Percentiles rank a stretch among this genome's conserved stretches.
phyloP scores from a whole-genome alignment of 164 flowering plant species.

The Vitis cinerea region DNA sequence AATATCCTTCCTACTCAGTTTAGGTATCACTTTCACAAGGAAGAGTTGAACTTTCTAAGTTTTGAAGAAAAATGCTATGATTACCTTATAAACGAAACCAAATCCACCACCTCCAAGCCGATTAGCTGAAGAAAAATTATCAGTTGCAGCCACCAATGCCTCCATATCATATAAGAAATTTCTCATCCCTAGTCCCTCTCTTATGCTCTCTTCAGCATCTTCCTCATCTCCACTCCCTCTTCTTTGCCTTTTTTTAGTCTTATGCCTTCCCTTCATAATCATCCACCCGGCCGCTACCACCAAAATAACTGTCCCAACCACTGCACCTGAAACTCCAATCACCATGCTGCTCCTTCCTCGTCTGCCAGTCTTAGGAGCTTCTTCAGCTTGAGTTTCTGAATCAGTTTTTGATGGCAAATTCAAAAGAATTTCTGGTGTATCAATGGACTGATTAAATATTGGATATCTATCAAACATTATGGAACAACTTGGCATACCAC shows the following conservation, averaged over 20 bases:
- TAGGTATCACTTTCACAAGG: no score
- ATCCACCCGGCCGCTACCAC: not conserved
- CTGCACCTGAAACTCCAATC: conserved; percentile 5
- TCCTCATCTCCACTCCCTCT: conserved; percentile 1
- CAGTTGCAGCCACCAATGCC: conserved; percentile 14
- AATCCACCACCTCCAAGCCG: conserved; percentile 22
- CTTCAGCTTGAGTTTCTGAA: not conserved
- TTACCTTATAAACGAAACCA: conserved; percentile 11
- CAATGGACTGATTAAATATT: not conserved
- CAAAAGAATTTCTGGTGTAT: not conserved
- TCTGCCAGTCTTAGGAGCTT: no score
- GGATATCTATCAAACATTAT: not conserved
- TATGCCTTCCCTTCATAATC: not conserved
- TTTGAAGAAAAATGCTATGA: not conserved
- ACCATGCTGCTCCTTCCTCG: not conserved
- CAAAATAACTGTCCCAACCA: not conserved
- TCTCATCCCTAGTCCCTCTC: not conserved
- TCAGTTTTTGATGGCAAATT: not conserved
- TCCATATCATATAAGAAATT: conserved; percentile 9
- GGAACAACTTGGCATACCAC: conserved; percentile 6
- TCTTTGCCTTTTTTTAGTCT: not conserved
- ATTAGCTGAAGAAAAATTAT: conserved; percentile 13
- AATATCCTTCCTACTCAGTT: no score
- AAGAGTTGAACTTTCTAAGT: not conserved
- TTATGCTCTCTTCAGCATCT: not conserved